These are phyloP conservation scores for Phytophthora syringae DNA, from an alignment of 352 stramenopile species.

Conservation along the genomic window DNA sequence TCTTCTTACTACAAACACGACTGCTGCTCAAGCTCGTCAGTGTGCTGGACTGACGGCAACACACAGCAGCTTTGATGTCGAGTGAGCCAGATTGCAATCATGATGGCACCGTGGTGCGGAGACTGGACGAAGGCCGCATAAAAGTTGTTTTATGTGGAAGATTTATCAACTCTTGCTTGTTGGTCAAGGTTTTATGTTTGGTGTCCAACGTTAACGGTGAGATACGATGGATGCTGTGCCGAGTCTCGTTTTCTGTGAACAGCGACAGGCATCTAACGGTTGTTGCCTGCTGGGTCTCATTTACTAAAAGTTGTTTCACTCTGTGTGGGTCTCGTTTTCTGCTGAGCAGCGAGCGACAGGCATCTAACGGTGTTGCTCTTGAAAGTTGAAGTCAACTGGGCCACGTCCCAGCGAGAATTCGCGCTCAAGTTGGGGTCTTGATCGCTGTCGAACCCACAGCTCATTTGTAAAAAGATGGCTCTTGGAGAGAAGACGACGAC, in stretches of 20 bases:
- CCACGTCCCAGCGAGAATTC: slow-evolving; percentile 2
- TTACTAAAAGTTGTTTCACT: no score
- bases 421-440: background rate
- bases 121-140: background rate
- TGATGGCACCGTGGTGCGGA: slow-evolving; percentile 67
- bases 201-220: slow-evolving; percentile 1
- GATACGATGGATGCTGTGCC: background rate
- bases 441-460: slow-evolving; percentile 13
- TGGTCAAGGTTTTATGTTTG: background rate
- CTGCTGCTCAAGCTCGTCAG: slow-evolving; percentile 3
- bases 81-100: slow-evolving; percentile 93
- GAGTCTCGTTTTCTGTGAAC: background rate
- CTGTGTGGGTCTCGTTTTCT: no score
- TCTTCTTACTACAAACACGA: slow-evolving; percentile 5
- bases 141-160: background rate
- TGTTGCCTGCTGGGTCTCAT: no score
- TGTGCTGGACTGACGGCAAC: background rate
- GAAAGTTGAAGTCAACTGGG: background rate
- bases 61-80: slow-evolving; percentile 34
- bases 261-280: background rate
- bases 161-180: background rate
- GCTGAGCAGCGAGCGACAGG: no score
- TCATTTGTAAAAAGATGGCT: slow-evolving; percentile 23
- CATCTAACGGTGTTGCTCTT: no score
- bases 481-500: slow-evolving; percentile 13